Conservation (phyloP, 1,284 basidiomycete genomes). For the Pseudozyma sp. region DNA sequence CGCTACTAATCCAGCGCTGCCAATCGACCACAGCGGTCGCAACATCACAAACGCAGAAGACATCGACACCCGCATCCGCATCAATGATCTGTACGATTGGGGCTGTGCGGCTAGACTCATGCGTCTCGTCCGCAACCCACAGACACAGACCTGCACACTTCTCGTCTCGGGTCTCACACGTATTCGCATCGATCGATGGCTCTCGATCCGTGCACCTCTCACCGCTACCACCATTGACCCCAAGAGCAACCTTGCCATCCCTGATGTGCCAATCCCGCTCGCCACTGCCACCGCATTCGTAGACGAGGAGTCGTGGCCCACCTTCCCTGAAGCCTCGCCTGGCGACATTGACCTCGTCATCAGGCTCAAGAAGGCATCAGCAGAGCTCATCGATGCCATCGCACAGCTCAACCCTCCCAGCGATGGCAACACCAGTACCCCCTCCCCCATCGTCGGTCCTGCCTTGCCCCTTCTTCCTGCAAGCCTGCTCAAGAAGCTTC, state of each 20-base stretch:
- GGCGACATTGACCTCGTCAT: conserved; percentile 48
- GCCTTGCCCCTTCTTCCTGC: conserved; percentile 63
- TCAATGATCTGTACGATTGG: conserved; percentile 62
- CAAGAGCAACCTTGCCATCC: conserved; percentile 56
- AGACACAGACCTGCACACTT: conserved; percentile 63
- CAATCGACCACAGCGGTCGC: conserved; percentile 25
- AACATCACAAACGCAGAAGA: conserved; percentile 40
- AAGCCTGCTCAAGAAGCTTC: conserved; percentile 54
- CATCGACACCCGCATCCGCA: conserved; percentile 43
- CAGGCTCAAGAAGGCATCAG: conserved; percentile 52
- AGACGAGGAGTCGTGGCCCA: conserved; percentile 52
- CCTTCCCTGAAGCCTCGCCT: conserved; percentile 41
- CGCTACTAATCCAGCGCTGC: conserved; percentile 45
- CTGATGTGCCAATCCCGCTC: conserved; percentile 60
- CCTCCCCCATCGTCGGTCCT: conserved; percentile 45
- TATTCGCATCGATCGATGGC: conserved; percentile 62
- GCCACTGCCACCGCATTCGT: conserved; percentile 58
- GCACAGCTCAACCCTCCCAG: conserved; percentile 42
- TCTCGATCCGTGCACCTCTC: conserved; percentile 59
- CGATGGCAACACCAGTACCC: conserved; percentile 18
- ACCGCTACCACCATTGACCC: conserved; percentile 59
- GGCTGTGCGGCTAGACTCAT: conserved; percentile 64
- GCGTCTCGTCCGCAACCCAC: conserved; percentile 63
- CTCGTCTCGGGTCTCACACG: conserved; percentile 63
- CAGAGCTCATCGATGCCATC: conserved; percentile 57